phyloP scores from a whole-genome alignment of 2,329 filamentous ascomycete species.

The Penicillium sp. region DNA sequence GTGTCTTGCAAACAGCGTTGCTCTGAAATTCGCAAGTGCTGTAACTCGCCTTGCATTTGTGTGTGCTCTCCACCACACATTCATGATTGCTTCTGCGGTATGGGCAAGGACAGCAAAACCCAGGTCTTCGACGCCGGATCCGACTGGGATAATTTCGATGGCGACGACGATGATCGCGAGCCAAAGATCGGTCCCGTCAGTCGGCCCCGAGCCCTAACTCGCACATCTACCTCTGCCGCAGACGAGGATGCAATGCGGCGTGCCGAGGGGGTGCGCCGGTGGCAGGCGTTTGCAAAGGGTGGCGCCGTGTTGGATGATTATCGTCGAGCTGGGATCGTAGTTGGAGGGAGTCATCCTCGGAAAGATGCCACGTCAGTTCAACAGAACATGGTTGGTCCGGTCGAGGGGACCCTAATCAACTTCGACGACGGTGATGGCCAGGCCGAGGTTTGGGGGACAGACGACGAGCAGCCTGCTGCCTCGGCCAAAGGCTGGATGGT shows the following conservation, averaged over 20 bases:
- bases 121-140: background rate
- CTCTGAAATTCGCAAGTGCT: background rate
- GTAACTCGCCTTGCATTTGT: background rate
- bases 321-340: background rate
- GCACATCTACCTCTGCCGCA: background rate
- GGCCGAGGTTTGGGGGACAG: background rate
- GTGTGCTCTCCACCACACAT: background rate
- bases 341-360: background rate
- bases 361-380: background rate
- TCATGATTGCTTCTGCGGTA: background rate
- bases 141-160: background rate
- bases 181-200: background rate
- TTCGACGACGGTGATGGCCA: background rate
- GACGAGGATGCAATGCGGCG: background rate
- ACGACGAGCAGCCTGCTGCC: background rate
- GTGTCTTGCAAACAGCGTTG: background rate
- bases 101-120: background rate
- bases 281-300: background rate
- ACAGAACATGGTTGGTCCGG: background rate
- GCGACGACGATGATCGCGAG: background rate
- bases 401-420: background rate
- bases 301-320: background rate
- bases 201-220: background rate
- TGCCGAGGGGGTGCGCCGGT: background rate
- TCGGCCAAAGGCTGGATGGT: background rate